Evolutionary conservation across 345 rosid species (phyloP).

Genomic region (Alliaria petiolata): DNA sequence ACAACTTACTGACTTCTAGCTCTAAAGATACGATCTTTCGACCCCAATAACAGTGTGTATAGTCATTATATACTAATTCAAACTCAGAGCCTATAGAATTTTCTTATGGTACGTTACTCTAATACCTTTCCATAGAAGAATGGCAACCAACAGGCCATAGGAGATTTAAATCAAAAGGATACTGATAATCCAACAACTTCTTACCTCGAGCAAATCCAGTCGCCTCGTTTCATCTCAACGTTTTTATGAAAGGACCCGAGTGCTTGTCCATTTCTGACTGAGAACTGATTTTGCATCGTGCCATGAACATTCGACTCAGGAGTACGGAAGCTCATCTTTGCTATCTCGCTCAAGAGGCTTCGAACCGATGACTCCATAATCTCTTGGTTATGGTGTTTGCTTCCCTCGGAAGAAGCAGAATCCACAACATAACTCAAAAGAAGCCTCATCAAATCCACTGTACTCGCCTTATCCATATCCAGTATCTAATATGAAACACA

Average conservation of each 20-base stretch:
- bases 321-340: slow-evolving; percentile 38
- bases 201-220: slow-evolving; percentile 89
- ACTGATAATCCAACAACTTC: neutral
- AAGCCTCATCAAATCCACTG: slow-evolving; percentile 74
- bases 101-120: too few relatives aligned
- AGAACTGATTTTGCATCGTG: slow-evolving; percentile 35
- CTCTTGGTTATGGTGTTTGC: slow-evolving; percentile 33
- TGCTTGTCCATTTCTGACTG: slow-evolving; percentile 41
- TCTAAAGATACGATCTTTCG: neutral
- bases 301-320: slow-evolving; percentile 29
- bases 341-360: slow-evolving; percentile 56
- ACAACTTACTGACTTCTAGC: neutral
- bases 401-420: slow-evolving; percentile 31
- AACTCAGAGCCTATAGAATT: neutral
- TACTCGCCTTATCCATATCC: slow-evolving; percentile 42
- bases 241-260: slow-evolving; percentile 40
- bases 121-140: too few relatives aligned
- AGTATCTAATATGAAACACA: slow-evolving; percentile 30
- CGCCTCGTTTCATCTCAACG: slow-evolving; percentile 87
- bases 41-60: neutral
- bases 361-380: slow-evolving; percentile 56
- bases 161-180: neutral
- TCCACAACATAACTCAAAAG: slow-evolving; percentile 64
- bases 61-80: neutral
- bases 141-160: neutral